Evolutionary conservation across 345 rosid species (phyloP), one percentile per base, ranked within the genome.

Genomic region (Cochlearia excelsa): DNA sequence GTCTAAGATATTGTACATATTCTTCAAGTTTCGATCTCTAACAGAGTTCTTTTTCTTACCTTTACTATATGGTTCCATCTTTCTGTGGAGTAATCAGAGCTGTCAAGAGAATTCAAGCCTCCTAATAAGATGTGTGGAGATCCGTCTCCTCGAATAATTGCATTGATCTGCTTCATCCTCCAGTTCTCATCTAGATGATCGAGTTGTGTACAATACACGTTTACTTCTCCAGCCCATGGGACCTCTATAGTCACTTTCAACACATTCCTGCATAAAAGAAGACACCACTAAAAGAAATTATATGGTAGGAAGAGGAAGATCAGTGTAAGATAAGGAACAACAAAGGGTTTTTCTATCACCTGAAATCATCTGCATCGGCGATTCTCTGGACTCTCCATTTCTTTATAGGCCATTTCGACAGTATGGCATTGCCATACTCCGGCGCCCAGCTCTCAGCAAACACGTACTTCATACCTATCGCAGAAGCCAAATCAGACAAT

Each of bases 401-500:
- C 78, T 84, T 81, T 51, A 88, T 88, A 0, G 93, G 90, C 90
- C 90, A 92, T 70, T 81, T 84, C 1, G 98, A 86, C 42, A 88
- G 58, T 72, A 88, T 68, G 1, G 95, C 98, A 51, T 88, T 92
- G 4, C 98, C 98, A 50, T 82, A 92, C 67, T 86, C 90, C 0
- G 96, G 98, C 6, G 92, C 95, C 98, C 98, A 91, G 68, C 96
- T 87, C 63, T 91, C 98, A 5, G 94, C 91, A 60, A 91, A 91
- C 69, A 82, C 89, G 0, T 82, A 87, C 57, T 81, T 77, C 97
- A 90, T 90, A 47, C 86, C 93, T 47, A 87, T 65, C 2, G 87
- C 78, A 1, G 82, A 69, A 30, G 97, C 96, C 70, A 91, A 77
- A 79, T 83, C 95, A 0, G 98, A 88, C 4, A 92, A 71, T 3